Percentiles rank a stretch among this genome's conserved stretches.
Conservation (phyloP, 2,329 filamentous ascomycete genomes). For the Delphinella strobiligena region DNA sequence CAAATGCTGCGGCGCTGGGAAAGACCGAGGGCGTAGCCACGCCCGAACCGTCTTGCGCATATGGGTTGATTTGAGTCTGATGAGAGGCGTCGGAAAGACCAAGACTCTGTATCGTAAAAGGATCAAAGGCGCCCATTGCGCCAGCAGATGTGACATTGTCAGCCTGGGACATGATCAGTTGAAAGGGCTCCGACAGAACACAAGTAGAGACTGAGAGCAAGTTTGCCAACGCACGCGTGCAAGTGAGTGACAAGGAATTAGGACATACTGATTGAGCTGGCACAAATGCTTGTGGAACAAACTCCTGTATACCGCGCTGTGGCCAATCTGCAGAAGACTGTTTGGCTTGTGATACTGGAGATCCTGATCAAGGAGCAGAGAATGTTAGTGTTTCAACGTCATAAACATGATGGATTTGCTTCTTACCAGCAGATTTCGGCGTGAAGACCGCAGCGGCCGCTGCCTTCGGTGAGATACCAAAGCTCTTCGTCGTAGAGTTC, state of each 20-base stretch:
- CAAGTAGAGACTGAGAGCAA: conserved; percentile 3
- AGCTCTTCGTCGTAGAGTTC: conserved; percentile 45
- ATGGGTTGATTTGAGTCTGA: conserved; percentile 47
- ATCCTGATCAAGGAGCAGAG: conserved; percentile 23
- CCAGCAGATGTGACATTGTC: conserved; percentile 22
- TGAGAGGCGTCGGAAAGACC: conserved; percentile 15
- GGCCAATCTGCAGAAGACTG: conserved; percentile 37
- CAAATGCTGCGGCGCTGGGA: conserved; percentile 43
- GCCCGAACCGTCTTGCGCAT: conserved; percentile 57
- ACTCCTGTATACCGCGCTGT: conserved; percentile 37
- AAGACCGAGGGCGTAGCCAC: conserved; percentile 57
- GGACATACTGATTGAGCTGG: conserved; percentile 26
- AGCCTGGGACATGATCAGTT: conserved; percentile 4
- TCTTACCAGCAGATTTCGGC: conserved; percentile 40
- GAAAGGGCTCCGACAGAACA: not conserved
- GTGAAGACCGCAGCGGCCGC: conserved; percentile 83
- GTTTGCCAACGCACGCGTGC: not conserved
- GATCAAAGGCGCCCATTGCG: conserved; percentile 29
- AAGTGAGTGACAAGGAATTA: not conserved
- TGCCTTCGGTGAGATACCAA: conserved; percentile 75
- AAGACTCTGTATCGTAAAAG: conserved; percentile 26
- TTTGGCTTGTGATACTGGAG: conserved; percentile 32
- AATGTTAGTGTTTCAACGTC: not conserved
- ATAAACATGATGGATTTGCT: not conserved
- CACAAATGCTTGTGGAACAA: conserved; percentile 45